phyloP scores from a whole-genome alignment of 2,329 filamentous ascomycete genomes.

The Xylariaceae sp. region DNA sequence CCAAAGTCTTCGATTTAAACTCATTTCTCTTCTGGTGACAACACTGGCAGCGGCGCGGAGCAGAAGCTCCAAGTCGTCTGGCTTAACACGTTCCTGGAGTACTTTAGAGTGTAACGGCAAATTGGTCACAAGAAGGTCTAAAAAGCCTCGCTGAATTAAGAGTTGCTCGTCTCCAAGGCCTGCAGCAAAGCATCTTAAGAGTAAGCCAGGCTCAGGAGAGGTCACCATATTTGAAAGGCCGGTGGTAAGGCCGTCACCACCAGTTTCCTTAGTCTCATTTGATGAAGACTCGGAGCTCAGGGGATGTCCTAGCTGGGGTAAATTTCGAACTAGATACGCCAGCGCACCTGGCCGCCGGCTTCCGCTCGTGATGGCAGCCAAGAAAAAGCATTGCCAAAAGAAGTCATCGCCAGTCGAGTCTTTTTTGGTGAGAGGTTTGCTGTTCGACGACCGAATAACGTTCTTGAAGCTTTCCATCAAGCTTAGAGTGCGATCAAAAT shows the following conservation, averaged over 20 bases:
- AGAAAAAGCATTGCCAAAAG: constrained; percentile 98
- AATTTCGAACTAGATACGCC: constrained; percentile 79
- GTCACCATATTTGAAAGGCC: constrained; percentile 72
- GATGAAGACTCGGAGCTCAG: constrained; percentile 42
- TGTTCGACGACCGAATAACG: constrained; percentile 62
- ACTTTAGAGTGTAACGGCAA: constrained; percentile 84
- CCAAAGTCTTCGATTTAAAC: constrained; percentile 92
- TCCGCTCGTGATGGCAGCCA: constrained; percentile 89
- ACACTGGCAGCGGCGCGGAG: constrained; percentile 85
- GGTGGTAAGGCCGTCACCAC: constrained; percentile 54
- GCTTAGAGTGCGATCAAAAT: constrained; percentile 86
- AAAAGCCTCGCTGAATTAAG: constrained; percentile 89
- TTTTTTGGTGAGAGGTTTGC: constrained; percentile 55
- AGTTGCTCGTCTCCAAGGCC: constrained; percentile 87
- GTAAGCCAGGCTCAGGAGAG: constrained; percentile 86
- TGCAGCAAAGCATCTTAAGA: constrained; percentile 90
- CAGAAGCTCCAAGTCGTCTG: constrained; percentile 79
- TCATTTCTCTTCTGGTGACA: constrained; percentile 92
- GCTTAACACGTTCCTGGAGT: constrained; percentile 74
- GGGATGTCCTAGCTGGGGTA: constrained; percentile 71
- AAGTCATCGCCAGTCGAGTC: constrained; percentile 76
- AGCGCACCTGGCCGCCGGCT: constrained; percentile 84
- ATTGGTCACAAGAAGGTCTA: constrained; percentile 90
- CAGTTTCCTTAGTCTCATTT: constrained; percentile 40
- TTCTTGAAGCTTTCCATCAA: constrained; percentile 80